Conservation (phyloP, 23 red algal genomes). For the Cyanidium caldarium region DNA sequence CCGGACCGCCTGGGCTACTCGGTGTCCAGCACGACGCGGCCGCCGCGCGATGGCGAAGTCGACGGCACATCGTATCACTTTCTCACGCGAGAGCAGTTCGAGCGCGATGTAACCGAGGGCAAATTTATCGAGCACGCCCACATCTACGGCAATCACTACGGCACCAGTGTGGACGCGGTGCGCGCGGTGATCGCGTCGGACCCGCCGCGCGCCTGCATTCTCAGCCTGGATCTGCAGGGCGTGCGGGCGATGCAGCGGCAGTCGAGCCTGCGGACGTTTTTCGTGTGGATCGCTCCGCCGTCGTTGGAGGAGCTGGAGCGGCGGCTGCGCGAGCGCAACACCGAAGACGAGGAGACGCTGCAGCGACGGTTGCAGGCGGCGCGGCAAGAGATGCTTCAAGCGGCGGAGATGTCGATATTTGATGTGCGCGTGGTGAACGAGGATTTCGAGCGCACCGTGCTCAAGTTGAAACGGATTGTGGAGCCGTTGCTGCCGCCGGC, state of each 20-base stretch:
- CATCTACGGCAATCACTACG: slow-evolving; percentile 85
- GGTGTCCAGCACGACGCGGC: slow-evolving; percentile 77
- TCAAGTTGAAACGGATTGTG: slow-evolving; percentile 31
- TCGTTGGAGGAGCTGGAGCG: slow-evolving; percentile 40
- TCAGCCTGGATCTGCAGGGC: slow-evolving; percentile 85
- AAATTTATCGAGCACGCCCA: slow-evolving; percentile 85
- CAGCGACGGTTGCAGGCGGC: slow-evolving; percentile 43
- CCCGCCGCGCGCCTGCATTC: slow-evolving; percentile 28
- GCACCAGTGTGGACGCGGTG: slow-evolving; percentile 63
- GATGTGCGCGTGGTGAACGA: slow-evolving; percentile 74
- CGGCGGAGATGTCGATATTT: slow-evolving; percentile 44
- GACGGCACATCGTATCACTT: slow-evolving; percentile 76
- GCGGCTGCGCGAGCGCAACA: slow-evolving; percentile 44
- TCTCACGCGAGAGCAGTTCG: slow-evolving; percentile 40
- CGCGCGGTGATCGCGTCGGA: slow-evolving; percentile 14
- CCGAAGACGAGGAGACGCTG: slow-evolving; percentile 38
- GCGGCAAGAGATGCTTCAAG: slow-evolving; percentile 51
- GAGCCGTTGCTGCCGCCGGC: slow-evolving; percentile 2
- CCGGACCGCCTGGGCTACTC: slow-evolving; percentile 45
- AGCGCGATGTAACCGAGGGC: slow-evolving; percentile 20
- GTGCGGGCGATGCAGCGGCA: slow-evolving; percentile 17
- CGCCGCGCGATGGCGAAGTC: slow-evolving; percentile 33
- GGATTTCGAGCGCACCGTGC: slow-evolving; percentile 34
- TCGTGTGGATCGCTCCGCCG: slow-evolving; percentile 86
- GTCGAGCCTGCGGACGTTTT: slow-evolving; percentile 14